Conservation (phyloP, 1,139 yeast genomes). For the Yamadazyma oceani region DNA sequence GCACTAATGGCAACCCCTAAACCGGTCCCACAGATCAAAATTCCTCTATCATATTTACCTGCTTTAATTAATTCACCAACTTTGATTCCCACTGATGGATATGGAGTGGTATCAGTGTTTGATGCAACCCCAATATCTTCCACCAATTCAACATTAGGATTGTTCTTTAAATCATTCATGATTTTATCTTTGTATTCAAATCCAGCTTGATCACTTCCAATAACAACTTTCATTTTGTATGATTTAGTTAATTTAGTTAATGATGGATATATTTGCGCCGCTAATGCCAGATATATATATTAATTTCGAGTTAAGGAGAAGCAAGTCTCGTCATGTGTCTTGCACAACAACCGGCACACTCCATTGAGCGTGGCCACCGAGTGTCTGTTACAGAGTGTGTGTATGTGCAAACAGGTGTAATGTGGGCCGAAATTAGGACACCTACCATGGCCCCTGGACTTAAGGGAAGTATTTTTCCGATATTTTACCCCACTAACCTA, state of each 20-base stretch:
- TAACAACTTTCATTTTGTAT: conserved; percentile 25
- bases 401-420: no score
- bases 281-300: background rate
- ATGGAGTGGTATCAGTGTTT: conserved; percentile 28
- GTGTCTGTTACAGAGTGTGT: no score
- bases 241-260: no score
- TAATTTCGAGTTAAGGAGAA: conserved; percentile 5
- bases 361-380: no score
- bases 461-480: no score
- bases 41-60: conserved; percentile 44
- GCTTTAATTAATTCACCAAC: conserved; percentile 39
- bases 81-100: conserved; percentile 43
- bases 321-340: conserved; percentile 6
- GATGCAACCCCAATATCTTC: conserved; percentile 39
- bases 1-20: conserved; percentile 49
- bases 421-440: no score
- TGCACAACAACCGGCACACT: no score
- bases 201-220: conserved; percentile 49
- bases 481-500: no score
- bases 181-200: conserved; percentile 41
- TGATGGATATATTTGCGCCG: no score
- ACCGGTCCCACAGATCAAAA: conserved; percentile 49
- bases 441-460: no score
- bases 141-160: conserved; percentile 30
- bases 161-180: conserved; percentile 31